Base-by-base conservation (phyloP, 1,284 basidiomycete genomes). In the Mycena citricolor region DNA sequence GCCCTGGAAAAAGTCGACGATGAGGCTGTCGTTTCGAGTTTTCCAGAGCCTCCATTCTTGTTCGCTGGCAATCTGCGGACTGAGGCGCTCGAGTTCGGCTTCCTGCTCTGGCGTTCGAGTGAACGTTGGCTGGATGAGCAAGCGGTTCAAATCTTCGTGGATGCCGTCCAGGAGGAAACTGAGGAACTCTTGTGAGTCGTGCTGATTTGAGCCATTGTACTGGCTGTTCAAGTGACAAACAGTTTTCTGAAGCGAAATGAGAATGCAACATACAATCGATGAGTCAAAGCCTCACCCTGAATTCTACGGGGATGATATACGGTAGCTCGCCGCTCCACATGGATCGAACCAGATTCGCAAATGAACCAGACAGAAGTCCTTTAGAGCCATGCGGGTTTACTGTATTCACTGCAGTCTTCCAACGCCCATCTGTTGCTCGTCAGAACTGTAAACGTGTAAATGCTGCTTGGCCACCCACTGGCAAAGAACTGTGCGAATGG, bases 1-100 rank as follows among this genome's bases (percentile, higher is more conserved):
- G 4, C 95, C 97, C 68, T 98, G 95, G 74, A 99, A 98, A 61
- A 90, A 88, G 65, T 98, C 94, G 34, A 98, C 97, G 44, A 99
- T 89, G 45, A 98, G 72, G 57, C 89, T 93, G 63, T 99, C 92
- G 62, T 98, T 94, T 43, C 92, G 78, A 70, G 81, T 81, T 63
- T 84, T 83, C 74, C 97, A 98, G 32, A 89, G 80, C 56, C 81
- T 77, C 97, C 95, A 99, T 63, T 97, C 94, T 59, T 87, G 81
- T 54, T 94, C 90, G 57, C 86, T 86, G n/a, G 93, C 94, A 52
- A 95, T 77, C 61, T 94, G 90, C 20, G 85, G 81, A 12, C 94
- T 89, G 24, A 97, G 66, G 35, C 78, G 77, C 66, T 98, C 94
- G 16, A 97, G 76, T 57, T 90, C 88, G 4, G 83, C 85, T 63